A percentile compares a stretch with the other conserved stretches of the same genome.
phyloP scores from a whole-genome alignment of 495 filamentous ascomycete species.

The Emericellopsis terricola region DNA sequence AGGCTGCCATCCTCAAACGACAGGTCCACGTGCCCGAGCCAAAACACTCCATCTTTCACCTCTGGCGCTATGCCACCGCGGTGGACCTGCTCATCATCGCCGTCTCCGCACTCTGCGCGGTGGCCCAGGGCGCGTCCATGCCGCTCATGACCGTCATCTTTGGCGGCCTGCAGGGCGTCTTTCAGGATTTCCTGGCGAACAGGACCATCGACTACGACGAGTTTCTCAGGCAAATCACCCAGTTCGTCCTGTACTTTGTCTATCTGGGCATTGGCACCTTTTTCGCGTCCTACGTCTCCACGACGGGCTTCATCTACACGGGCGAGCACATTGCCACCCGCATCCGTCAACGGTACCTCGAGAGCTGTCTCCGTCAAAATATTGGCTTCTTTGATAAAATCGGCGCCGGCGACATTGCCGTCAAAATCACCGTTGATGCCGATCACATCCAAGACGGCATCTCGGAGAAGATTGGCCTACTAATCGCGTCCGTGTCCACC shows the following conservation, averaged over 20 bases:
- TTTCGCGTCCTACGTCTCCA: slow-evolving; percentile 53
- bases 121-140: slow-evolving; percentile 62
- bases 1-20: no score
- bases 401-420: slow-evolving; percentile 18
- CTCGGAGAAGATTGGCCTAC: slow-evolving; percentile 26
- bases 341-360: slow-evolving; percentile 17
- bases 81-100: no score
- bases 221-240: slow-evolving; percentile 38
- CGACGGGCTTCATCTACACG: slow-evolving; percentile 71
- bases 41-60: no score
- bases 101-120: slow-evolving; percentile 46
- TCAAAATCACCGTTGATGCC: slow-evolving; percentile 29
- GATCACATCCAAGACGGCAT: slow-evolving; percentile 38
- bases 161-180: slow-evolving; percentile 54
- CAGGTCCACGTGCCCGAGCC: no score
- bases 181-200: slow-evolving; percentile 42
- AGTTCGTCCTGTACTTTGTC: slow-evolving; percentile 63
- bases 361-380: slow-evolving; percentile 17
- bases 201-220: slow-evolving; percentile 18
- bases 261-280: slow-evolving; percentile 73
- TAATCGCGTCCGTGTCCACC: slow-evolving; percentile 20
- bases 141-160: slow-evolving; percentile 84
- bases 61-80: no score
- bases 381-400: slow-evolving; percentile 21
- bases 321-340: slow-evolving; percentile 26